Percentiles rank a stretch among this genome's conserved stretches.
Evolutionary conservation across 306 rosid genomes (phyloP).

Genomic region (Luffa aegyptiaca): DNA sequence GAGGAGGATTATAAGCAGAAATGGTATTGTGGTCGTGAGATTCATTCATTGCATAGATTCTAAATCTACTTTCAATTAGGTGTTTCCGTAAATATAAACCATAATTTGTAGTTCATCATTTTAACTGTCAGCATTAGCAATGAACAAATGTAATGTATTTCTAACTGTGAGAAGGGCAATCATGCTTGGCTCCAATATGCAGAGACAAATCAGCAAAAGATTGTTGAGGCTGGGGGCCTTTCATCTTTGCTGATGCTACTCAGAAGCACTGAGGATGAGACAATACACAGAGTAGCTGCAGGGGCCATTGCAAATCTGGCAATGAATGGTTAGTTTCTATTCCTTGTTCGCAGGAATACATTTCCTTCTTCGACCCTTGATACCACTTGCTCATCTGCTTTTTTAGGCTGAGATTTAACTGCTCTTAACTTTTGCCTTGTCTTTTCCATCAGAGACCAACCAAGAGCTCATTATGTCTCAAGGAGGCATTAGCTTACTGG

Average conservation of each 20-base stretch:
- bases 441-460: conserved; percentile 67
- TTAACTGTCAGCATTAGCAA: background rate
- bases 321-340: conserved; percentile 64
- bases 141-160: background rate
- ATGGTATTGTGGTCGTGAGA: background rate
- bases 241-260: conserved; percentile 81
- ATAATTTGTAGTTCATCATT: background rate
- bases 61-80: background rate
- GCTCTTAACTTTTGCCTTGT: background rate
- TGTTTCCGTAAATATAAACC: background rate
- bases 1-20: background rate
- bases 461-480: conserved; percentile 96
- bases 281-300: conserved; percentile 98
- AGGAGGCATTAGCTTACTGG: conserved; percentile 84
- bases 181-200: conserved; percentile 14
- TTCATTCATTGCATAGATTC: background rate
- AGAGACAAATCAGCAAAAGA: conserved; percentile 95
- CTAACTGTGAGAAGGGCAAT: background rate
- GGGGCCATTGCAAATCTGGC: conserved; percentile 98
- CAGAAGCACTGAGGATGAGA: conserved; percentile 74
- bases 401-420: background rate
- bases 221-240: conserved; percentile 95
- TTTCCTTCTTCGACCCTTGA: background rate
- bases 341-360: background rate
- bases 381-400: background rate